Percentiles rank a stretch among this genome's conserved stretches.
These are phyloP conservation scores for Rehmannia glutinosa DNA, from an alignment of 257 asterid genomes.

Conservation along the genomic window DNA sequence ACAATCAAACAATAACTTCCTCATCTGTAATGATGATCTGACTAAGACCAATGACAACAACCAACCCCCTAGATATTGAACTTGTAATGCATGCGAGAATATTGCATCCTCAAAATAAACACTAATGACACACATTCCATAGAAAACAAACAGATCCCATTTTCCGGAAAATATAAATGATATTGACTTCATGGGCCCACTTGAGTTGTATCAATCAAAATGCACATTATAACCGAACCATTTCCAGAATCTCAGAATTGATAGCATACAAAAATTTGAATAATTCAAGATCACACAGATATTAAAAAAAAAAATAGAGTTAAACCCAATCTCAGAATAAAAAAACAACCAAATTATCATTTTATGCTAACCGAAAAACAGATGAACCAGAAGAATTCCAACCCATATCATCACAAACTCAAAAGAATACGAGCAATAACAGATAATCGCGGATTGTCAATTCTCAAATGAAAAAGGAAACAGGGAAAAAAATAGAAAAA, in stretches of 20 bases:
- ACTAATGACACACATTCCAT: not conserved
- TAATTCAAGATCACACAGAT: not conserved
- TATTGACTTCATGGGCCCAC: not conserved
- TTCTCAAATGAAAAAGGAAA: too few species aligned
- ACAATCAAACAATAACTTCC: not conserved
- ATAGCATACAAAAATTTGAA: not conserved
- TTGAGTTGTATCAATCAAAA: not conserved
- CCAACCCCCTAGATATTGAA: too few species aligned
- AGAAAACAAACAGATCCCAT: not conserved
- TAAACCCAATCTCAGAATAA: not conserved
- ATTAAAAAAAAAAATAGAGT: not conserved
- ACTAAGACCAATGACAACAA: too few species aligned
- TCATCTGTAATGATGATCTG: too few species aligned
- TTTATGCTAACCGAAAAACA: not conserved
- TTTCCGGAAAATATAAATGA: not conserved
- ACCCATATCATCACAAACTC: not conserved
- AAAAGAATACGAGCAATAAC: not conserved
- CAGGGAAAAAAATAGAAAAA: not conserved
- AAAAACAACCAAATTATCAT: not conserved
- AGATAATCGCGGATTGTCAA: not conserved
- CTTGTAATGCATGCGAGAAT: not conserved
- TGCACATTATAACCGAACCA: not conserved
- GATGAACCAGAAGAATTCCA: not conserved
- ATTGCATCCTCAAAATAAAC: not conserved
- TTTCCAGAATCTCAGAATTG: not conserved